phyloP scores from a whole-genome alignment of 108 stramenopile genomes.

The Licmophora abbreviata region DNA sequence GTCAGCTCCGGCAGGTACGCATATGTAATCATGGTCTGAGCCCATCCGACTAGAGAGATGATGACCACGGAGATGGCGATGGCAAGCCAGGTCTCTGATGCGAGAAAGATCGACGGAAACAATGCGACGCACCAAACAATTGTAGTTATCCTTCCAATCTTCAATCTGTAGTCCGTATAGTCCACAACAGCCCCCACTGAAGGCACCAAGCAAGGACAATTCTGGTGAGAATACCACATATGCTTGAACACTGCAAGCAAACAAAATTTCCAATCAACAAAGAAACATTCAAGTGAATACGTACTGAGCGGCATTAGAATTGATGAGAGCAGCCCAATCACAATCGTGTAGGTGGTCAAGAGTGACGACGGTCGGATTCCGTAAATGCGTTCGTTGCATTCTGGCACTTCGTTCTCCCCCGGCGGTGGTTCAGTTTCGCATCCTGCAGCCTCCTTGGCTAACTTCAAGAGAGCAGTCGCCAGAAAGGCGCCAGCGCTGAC shows the following conservation, averaged over 20 bases:
- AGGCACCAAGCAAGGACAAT: no score
- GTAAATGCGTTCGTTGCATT: constrained; percentile 46
- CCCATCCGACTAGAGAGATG: constrained; percentile 49
- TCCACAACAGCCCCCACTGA: constrained; percentile 70
- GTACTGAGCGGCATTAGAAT: constrained; percentile 28
- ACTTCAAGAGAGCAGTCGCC: constrained; percentile 43
- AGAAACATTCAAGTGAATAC: no score
- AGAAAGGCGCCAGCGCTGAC: constrained; percentile 60
- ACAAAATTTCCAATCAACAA: no score
- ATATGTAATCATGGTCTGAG: constrained; percentile 49
- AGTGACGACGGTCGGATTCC: constrained; percentile 68
- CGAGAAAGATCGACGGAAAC: constrained; percentile 48
- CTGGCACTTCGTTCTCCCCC: constrained; percentile 23
- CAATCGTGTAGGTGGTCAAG: constrained; percentile 49
- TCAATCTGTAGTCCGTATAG: constrained; percentile 46
- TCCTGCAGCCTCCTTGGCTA: constrained; percentile 50
- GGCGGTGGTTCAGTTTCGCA: constrained; percentile 41
- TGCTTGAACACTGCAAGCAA: no score
- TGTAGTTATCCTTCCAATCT: constrained; percentile 36
- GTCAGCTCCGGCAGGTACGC: constrained; percentile 77
- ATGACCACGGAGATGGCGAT: constrained; percentile 36
- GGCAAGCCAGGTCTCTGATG: constrained; percentile 41
- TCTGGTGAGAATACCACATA: no score
- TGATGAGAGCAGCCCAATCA: constrained; percentile 48
- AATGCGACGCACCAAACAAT: constrained; percentile 29